Conservation (phyloP, 148 eudicot genomes). For the Persicaria maculosa region DNA sequence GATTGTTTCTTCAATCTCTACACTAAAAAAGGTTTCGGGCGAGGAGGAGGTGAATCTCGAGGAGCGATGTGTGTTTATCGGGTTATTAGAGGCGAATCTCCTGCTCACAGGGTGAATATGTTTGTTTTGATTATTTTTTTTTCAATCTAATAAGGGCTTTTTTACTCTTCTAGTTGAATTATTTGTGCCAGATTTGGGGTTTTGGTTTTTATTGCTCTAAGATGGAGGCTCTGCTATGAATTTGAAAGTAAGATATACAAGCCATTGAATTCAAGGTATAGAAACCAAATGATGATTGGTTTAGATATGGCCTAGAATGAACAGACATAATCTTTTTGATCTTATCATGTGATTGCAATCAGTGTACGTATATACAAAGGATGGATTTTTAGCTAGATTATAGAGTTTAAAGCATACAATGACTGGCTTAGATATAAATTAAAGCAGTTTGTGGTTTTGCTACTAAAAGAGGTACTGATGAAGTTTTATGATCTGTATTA, state of each 20-base stretch:
- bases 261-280: neutral
- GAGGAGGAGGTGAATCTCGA: conserved; percentile 4
- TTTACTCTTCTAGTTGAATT: neutral
- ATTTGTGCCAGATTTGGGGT: neutral
- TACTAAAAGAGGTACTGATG: neutral
- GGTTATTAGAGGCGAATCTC: conserved; percentile 61
- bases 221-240: neutral
- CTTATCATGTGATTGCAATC: neutral
- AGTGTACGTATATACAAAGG: no score
- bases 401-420: no score
- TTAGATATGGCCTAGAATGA: conserved; percentile 2
- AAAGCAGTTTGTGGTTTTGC: neutral
- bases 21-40: conserved; percentile 17
- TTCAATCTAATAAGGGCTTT: neutral
- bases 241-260: neutral
- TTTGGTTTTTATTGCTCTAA: neutral
- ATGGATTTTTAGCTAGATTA: no score
- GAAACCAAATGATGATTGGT: neutral
- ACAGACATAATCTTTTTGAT: conserved; percentile 1
- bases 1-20: no score
- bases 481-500: no score
- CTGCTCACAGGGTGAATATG: conserved; percentile 63
- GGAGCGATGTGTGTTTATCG: conserved; percentile 56
- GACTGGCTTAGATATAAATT: no score
- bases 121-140: neutral